Evolutionary conservation across 1,139 yeast species (phyloP), one percentile per base, ranked within the genome.

Genomic region (Saccharomyces pastorianus): DNA sequence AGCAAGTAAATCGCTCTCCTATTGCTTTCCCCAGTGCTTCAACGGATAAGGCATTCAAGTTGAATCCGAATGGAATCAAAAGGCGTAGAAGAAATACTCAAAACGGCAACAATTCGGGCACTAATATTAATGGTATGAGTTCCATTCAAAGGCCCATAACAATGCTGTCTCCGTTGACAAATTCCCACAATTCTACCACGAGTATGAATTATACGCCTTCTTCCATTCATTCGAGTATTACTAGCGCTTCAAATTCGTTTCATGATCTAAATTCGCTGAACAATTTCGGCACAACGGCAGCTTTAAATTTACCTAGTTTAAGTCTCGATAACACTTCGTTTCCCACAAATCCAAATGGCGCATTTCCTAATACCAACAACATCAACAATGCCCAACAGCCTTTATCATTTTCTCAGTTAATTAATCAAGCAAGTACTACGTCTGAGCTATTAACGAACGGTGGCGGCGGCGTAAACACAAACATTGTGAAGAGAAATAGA

Each of bases 61-160:
- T 68, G 51, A 65, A 68, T 54, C 71, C 71, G 2, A 65, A 65
- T 46, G 70, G 68, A 1, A 64, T 68, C n/a, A 67, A 66, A 55
- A 61, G 61, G 50, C 58, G 70, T 11, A 62, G 56, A 47, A 59
- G 56, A 42, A 51, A 52, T 38, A 48, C 49, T 2, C 49, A 51
- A 17, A 48, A 54, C 27, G 49, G 25, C 27, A 29, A 32, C 46
- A 29, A 25, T 31, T 23, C 42, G 3, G 34, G 46, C 28, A 13
- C 23, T 11, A 26, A 31, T 32, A 31, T 11, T 8, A 20, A 14
- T 13, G 48, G 25, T 23, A 23, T n/a, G 9, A 48, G 32, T 48
- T 25, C 47, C 8, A 25, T 46, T 8, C 56, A 47, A 49, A 53
- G 29, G 29, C 38, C 44, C 34, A 47, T 25, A 47, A 6, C 17